Evolutionary conservation across 331 rosid species (phyloP).

Genomic region (Pyrus hybrid): DNA sequence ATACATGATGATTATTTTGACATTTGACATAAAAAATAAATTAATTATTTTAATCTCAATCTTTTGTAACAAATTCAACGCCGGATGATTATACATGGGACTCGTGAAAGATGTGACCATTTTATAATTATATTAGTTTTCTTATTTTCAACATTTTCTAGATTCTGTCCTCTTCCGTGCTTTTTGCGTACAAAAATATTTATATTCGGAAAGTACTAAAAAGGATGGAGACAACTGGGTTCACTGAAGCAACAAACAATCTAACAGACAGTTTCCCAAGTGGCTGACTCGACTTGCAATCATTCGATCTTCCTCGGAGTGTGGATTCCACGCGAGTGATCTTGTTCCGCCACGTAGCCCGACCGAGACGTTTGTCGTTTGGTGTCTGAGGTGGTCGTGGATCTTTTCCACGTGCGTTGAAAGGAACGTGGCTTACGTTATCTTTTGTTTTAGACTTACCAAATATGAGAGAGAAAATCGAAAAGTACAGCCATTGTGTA

Average conservation of each 20-base stretch:
- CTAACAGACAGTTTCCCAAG: slow-evolving; percentile 16
- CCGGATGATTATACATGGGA: neutral
- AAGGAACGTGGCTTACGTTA: neutral
- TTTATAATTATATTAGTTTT: neutral
- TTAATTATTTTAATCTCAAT: too few relatives aligned
- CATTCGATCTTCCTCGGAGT: neutral
- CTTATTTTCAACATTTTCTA: slow-evolving; percentile 18
- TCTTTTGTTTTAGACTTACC: neutral
- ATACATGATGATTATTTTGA: too few relatives aligned
- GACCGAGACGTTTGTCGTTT: slow-evolving; percentile 11
- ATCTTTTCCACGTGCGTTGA: neutral
- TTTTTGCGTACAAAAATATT: slow-evolving; percentile 24
- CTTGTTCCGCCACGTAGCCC: neutral
- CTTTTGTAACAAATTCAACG: too few relatives aligned
- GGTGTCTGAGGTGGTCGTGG: neutral
- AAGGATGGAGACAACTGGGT: slow-evolving; percentile 28
- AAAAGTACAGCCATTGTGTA: neutral
- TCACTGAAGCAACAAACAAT: slow-evolving; percentile 22
- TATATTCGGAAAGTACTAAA: slow-evolving; percentile 22
- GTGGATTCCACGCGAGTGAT: slow-evolving; percentile 12
- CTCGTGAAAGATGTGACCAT: slow-evolving; percentile 11
- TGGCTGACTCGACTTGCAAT: neutral
- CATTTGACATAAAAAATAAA: too few relatives aligned
- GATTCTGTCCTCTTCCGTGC: slow-evolving; percentile 42
- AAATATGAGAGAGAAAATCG: neutral